phyloP scores from a whole-genome alignment of 768 basidiomycete genomes.

The Hericium alpestre region DNA sequence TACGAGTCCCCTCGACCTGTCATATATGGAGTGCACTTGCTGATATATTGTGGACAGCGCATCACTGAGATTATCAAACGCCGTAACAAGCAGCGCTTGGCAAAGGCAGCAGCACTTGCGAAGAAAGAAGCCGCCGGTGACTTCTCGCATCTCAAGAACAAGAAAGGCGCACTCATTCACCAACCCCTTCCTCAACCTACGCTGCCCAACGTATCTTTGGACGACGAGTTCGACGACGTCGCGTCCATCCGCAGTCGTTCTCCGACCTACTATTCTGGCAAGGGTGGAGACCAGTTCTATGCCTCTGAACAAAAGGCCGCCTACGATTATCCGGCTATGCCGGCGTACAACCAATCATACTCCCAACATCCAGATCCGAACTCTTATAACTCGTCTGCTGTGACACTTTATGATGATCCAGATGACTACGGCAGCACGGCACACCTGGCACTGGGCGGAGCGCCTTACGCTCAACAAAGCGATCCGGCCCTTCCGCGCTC shows the following conservation, averaged over 20 bases:
- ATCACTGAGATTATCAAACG: constrained; percentile 90
- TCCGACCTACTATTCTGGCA: constrained; percentile 36
- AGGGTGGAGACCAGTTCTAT: constrained; percentile 37
- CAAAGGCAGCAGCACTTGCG: constrained; percentile 70
- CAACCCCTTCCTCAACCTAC: constrained; percentile 88
- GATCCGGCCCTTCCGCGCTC: not conserved
- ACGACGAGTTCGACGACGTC: constrained; percentile 58
- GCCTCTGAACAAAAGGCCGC: constrained; percentile 37
- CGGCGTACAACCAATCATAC: constrained; percentile 58
- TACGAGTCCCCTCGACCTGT: constrained; percentile 20
- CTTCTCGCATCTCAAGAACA: constrained; percentile 84
- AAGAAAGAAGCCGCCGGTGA: constrained; percentile 89
- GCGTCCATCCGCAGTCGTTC: constrained; percentile 44
- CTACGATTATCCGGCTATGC: constrained; percentile 60
- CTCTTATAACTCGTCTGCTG: constrained; percentile 46
- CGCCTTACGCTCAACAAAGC: constrained; percentile 42
- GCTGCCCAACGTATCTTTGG: constrained; percentile 81
- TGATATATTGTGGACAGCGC: constrained; percentile 38
- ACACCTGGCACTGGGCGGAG: constrained; percentile 48
- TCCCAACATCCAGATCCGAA: constrained; percentile 41
- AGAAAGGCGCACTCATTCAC: constrained; percentile 77
- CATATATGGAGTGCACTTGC: not conserved
- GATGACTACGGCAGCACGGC: constrained; percentile 60
- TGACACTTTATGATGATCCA: constrained; percentile 45
- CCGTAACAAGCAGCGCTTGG: constrained; percentile 76